These are phyloP conservation scores for Aschersonia sp. DNA, from an alignment of 2,329 filamentous ascomycete genomes.

Conservation along the genomic window DNA sequence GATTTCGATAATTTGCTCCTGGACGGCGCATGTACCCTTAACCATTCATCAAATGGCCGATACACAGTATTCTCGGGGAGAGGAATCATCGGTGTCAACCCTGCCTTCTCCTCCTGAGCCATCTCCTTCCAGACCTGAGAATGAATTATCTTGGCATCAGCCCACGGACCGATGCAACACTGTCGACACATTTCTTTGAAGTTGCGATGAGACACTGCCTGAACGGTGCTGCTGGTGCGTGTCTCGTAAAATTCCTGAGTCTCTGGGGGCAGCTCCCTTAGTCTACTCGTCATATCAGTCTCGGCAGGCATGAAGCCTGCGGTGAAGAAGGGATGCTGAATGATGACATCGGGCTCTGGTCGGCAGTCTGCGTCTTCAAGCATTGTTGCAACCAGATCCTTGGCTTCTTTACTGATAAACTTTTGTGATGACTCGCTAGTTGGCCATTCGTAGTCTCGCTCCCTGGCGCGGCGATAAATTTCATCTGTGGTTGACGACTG, in stretches of 20 bases:
- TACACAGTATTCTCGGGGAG: slow-evolving; percentile 49
- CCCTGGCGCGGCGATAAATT: slow-evolving; percentile 59
- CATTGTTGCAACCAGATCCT: slow-evolving; percentile 64
- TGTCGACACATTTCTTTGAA: slow-evolving; percentile 42
- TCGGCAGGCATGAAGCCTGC: slow-evolving; percentile 56
- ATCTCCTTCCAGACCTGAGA: slow-evolving; percentile 52
- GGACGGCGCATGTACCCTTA: slow-evolving; percentile 30
- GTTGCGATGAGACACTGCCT: slow-evolving; percentile 33
- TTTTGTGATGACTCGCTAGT: slow-evolving; percentile 49
- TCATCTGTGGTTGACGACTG: slow-evolving; percentile 82
- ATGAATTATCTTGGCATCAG: slow-evolving; percentile 28
- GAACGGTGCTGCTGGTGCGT: slow-evolving; percentile 28
- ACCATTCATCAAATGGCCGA: slow-evolving; percentile 46
- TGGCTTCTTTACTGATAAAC: slow-evolving; percentile 60
- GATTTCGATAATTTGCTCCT: slow-evolving; percentile 3
- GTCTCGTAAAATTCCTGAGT: slow-evolving; percentile 41
- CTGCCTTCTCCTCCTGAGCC: slow-evolving; percentile 52
- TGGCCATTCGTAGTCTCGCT: slow-evolving; percentile 71
- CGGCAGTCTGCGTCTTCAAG: slow-evolving; percentile 62
- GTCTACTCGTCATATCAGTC: slow-evolving; percentile 41
- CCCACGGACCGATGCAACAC: slow-evolving; percentile 45
- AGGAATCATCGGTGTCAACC: slow-evolving; percentile 48
- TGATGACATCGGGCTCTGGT: slow-evolving; percentile 63
- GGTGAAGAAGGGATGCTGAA: slow-evolving; percentile 68
- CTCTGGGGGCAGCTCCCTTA: slow-evolving; percentile 43